Evolutionary conservation across 257 asterid species (phyloP), one percentile per base, ranked within the genome.

Genomic region (Solanum corneliomulleri): DNA sequence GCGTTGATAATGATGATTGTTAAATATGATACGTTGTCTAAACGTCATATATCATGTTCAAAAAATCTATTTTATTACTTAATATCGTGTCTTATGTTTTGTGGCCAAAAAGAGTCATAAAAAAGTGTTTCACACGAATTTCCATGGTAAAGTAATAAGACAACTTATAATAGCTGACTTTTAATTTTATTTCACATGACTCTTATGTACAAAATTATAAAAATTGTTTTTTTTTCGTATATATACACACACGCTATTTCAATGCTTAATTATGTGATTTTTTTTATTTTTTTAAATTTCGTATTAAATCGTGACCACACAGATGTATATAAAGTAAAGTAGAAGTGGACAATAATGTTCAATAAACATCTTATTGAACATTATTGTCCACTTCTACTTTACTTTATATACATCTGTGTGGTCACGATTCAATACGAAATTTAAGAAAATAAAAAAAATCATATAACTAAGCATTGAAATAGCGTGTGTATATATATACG

Each of bases 281-380:
- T 64, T 25, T 64, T 64, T 25, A 13, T 12, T 27, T 66, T 13
- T 9, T 31, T 14, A 70, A 29, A 31, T 7, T 70, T 15, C 6
- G 0, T 8, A 1, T 69, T 7, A 1, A 15, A 29, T 69, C 2
- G 31, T 2, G 0, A 3, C 0, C 41, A 49, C 1, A 4, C 37
- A 16, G 3, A 5, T 33, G 4, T 4, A 70, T 16, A 31, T 69
- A 3, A 31, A 31, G 23, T 15, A 14, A 3, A 70, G 4, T 35
- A 4, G 16, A 8, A 72, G 49, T 72, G 31, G 81, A 37, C 13
- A 70, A 35, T 72, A 9, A 72, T 72, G 18, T 21, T 37, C 49
- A 35, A 37, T 37, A 72, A 72, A 37, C 29, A 72, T n/a, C n/a
- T n/a, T n/a, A n/a, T n/a, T n/a, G n/a, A n/a, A n/a, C n/a, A n/a